Evolutionary conservation across 345 rosid species (phyloP).

Genomic region (Dipteronia dyeriana): DNA sequence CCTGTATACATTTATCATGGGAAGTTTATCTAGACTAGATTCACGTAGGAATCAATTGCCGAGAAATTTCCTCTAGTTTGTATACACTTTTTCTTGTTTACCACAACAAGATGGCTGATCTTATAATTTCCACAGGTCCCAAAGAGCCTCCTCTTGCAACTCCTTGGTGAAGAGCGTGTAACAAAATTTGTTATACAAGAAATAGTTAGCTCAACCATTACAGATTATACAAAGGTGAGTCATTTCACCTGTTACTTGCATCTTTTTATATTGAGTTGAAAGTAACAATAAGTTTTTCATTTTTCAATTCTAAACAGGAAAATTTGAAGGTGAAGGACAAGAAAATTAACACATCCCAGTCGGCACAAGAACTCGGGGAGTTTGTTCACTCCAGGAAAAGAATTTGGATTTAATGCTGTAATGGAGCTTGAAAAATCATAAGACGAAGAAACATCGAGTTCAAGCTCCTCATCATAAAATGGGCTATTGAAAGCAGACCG

Average conservation of each 20-base stretch:
- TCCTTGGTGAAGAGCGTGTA: conserved; percentile 56
- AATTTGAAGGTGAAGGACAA: conserved; percentile 55
- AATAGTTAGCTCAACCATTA: conserved; percentile 60
- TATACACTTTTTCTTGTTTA: not conserved
- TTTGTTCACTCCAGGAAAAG: conserved; percentile 51
- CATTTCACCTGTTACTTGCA: not conserved
- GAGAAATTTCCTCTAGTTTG: not conserved
- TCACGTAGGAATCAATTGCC: not conserved
- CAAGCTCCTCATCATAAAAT: not conserved
- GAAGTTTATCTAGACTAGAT: not conserved
- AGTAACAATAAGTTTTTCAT: not conserved
- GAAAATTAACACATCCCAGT: conserved; percentile 53
- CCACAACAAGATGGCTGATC: not conserved
- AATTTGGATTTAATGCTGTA: conserved; percentile 52
- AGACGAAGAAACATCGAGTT: conserved; percentile 21
- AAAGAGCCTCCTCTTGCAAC: conserved; percentile 47
- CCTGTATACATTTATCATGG: not conserved
- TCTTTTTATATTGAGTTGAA: not conserved
- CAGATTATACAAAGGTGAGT: conserved; percentile 53
- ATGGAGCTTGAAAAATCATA: conserved; percentile 45
- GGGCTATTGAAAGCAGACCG: too few species aligned
- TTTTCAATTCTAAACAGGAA: conserved; percentile 36
- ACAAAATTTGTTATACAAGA: conserved; percentile 64
- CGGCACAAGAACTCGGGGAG: conserved; percentile 50
- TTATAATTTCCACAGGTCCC: conserved; percentile 44